These are phyloP conservation scores for Picea sitchensis DNA, from an alignment of 75 land plant genomes.

Conservation along the genomic window DNA sequence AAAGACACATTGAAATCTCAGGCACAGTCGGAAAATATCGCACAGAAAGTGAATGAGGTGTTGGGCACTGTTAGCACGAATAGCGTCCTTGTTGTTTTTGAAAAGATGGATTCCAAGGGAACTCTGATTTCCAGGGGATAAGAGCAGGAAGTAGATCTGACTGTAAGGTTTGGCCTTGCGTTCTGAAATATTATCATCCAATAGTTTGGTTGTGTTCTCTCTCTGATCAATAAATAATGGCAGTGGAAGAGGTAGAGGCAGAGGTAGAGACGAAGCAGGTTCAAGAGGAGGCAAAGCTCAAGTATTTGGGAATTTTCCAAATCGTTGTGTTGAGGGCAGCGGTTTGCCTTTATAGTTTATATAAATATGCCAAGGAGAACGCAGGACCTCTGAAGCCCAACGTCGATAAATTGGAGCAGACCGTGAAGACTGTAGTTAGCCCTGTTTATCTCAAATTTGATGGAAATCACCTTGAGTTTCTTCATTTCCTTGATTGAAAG, in stretches of 20 bases:
- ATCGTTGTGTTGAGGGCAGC: constrained; percentile 43
- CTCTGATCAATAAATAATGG: too few species aligned
- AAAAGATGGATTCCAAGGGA: constrained; percentile 72
- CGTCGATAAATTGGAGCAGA: constrained; percentile 69
- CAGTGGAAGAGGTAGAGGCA: too few species aligned
- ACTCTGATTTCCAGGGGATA: too few species aligned
- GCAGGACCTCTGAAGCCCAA: constrained; percentile 82
- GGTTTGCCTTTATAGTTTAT: constrained; percentile 48
- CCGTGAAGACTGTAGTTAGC: constrained; percentile 75
- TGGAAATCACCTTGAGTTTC: constrained; percentile 63
- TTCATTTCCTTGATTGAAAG: constrained; percentile 76
- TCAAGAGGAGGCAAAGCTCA: constrained; percentile 38
- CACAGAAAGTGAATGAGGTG: constrained; percentile 96
- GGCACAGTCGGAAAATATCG: constrained; percentile 22
- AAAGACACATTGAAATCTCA: too few species aligned
- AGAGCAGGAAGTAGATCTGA: too few species aligned
- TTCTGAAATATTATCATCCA: too few species aligned
- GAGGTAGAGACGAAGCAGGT: neutral
- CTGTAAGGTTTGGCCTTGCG: too few species aligned
- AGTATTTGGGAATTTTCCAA: constrained; percentile 70
- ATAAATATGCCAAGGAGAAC: constrained; percentile 74
- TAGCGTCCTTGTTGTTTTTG: constrained; percentile 94
- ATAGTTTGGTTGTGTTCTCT: too few species aligned
- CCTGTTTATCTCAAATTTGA: constrained; percentile 72
- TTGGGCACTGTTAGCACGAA: constrained; percentile 96